phyloP scores from a whole-genome alignment of 495 filamentous ascomycete genomes.

The Lasiosphaeriaceae sp. region DNA sequence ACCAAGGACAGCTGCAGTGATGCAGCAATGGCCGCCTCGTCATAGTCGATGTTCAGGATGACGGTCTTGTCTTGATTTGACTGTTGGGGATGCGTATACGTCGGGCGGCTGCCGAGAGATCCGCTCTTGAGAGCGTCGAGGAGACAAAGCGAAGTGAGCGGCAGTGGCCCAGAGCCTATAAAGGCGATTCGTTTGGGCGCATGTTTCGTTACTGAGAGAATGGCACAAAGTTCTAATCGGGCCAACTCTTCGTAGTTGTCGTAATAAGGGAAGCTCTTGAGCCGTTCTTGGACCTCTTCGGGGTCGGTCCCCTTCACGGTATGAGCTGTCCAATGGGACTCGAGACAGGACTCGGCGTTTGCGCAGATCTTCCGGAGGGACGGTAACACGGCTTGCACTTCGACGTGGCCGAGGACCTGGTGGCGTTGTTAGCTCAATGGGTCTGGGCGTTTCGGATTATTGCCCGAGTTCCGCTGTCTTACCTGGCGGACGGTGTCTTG shows the following conservation, averaged over 20 bases:
- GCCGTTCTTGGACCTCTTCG: slow-evolving; percentile 11
- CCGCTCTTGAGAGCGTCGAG: slow-evolving; percentile 15
- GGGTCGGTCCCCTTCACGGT: slow-evolving; percentile 8
- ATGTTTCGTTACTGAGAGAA: slow-evolving; percentile 16
- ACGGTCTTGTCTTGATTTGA: neutral
- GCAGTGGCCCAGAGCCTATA: slow-evolving; percentile 29
- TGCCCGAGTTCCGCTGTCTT: neutral
- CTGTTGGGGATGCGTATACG: neutral
- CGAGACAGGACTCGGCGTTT: slow-evolving; percentile 22
- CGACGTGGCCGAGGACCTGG: slow-evolving; percentile 18
- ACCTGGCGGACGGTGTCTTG: slow-evolving; percentile 19
- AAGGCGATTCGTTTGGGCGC: slow-evolving; percentile 23
- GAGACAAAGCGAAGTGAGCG: slow-evolving; percentile 27
- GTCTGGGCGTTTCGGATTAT: neutral
- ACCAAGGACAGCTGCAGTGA: slow-evolving; percentile 14
- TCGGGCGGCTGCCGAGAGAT: neutral
- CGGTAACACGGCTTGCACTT: slow-evolving; percentile 15
- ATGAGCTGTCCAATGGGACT: slow-evolving; percentile 21
- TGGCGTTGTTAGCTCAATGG: neutral
- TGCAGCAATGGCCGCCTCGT: slow-evolving; percentile 15
- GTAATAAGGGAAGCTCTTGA: slow-evolving; percentile 27
- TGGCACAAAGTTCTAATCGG: slow-evolving; percentile 25
- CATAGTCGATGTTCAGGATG: slow-evolving; percentile 24
- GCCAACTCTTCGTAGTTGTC: slow-evolving; percentile 30
- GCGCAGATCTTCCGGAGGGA: slow-evolving; percentile 25